Percentiles rank a stretch among this genome's conserved stretches.
Conservation (phyloP, 257 asterid species). For the Pogostemon cablin region DNA sequence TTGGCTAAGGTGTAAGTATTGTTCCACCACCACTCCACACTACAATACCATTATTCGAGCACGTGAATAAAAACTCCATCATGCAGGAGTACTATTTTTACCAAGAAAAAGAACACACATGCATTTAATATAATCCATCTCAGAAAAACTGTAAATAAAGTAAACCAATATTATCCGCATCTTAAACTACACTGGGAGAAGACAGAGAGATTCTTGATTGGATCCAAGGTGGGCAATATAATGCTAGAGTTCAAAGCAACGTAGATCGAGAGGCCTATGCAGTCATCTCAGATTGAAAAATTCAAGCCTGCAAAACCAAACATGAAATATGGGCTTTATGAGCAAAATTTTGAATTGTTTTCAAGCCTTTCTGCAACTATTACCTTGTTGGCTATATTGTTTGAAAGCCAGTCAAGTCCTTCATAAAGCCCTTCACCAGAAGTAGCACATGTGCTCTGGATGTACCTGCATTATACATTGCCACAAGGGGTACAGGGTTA, state of each 20-base stretch:
- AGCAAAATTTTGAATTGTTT: not conserved
- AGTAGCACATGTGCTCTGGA: slow-evolving; percentile 56
- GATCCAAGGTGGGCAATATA: slow-evolving; percentile 15
- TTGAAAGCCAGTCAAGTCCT: slow-evolving; percentile 55
- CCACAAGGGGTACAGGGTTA: not conserved
- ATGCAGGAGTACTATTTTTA: not conserved
- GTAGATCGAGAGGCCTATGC: slow-evolving; percentile 21
- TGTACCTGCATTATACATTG: slow-evolving; percentile 42
- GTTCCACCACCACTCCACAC: too few species aligned
- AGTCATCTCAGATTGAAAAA: slow-evolving; percentile 11
- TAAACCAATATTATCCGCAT: slow-evolving; percentile 27
- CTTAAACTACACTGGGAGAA: slow-evolving; percentile 26
- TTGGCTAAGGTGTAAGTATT: too few species aligned
- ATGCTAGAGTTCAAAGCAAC: slow-evolving; percentile 27
- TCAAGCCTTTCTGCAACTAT: not conserved
- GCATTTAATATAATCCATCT: slow-evolving; percentile 1
- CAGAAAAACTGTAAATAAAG: slow-evolving; percentile 9
- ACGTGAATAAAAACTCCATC: too few species aligned
- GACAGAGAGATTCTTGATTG: slow-evolving; percentile 11
- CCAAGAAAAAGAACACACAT: not conserved
- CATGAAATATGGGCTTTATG: not conserved
- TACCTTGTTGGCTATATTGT: slow-evolving; percentile 55
- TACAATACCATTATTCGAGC: too few species aligned
- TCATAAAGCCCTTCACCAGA: slow-evolving; percentile 55
- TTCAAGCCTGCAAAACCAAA: slow-evolving; percentile 39